Evolutionary conservation across 208 protist genomes (phyloP).

Genomic region (Trypanosoma avium): DNA sequence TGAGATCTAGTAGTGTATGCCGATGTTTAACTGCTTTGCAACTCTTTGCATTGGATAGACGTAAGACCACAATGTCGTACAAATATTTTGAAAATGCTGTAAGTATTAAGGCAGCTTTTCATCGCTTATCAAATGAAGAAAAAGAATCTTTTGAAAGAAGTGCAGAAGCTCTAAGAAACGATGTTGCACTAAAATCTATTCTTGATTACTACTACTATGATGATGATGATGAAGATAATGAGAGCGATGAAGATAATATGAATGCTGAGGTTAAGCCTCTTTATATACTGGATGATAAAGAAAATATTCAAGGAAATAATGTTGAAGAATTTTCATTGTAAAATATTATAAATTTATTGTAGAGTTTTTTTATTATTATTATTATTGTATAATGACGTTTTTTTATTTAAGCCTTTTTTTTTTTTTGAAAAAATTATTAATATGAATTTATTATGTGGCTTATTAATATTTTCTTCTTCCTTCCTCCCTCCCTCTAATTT

Average conservation of each 20-base stretch:
- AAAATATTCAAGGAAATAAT: too few relatives aligned
- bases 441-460: too few relatives aligned
- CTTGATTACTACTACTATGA: conserved; percentile 29
- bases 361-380: too few relatives aligned
- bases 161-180: conserved; percentile 19
- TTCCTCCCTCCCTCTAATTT: too few relatives aligned
- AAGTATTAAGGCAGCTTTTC: conserved; percentile 24
- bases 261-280: too few relatives aligned
- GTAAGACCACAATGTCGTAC: conserved; percentile 33
- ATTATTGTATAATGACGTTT: too few relatives aligned
- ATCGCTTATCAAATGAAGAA: conserved; percentile 28
- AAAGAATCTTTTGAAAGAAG: conserved; percentile 23
- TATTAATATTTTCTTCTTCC: too few relatives aligned
- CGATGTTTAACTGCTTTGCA: conserved; percentile 27
- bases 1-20: conserved; percentile 15
- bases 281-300: too few relatives aligned
- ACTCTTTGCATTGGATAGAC: conserved; percentile 46
- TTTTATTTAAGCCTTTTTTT: too few relatives aligned
- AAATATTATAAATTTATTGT: too few relatives aligned
- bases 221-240: conserved; percentile 18
- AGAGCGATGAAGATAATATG: background rate
- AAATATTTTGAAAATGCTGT: conserved; percentile 27
- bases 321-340: too few relatives aligned
- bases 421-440: too few relatives aligned
- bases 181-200: conserved; percentile 29